Conservation (phyloP, 768 basidiomycete species). For the Lactarius hengduanensis region DNA sequence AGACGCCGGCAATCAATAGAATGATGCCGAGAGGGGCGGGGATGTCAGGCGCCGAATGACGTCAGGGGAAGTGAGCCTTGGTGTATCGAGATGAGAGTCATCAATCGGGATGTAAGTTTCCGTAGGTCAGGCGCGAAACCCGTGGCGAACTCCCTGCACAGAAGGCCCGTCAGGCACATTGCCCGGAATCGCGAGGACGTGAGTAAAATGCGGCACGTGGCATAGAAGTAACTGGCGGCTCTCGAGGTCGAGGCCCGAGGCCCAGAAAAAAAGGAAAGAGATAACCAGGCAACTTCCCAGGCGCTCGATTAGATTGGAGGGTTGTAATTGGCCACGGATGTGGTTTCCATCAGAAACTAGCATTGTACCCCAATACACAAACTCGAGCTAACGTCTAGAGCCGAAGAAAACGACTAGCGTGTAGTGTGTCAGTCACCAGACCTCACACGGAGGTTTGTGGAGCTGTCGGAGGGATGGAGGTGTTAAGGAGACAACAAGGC, state of each 20-base stretch:
- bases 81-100: constrained; percentile 18
- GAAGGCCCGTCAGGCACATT: constrained; percentile 12
- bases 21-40: not conserved
- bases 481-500: not conserved
- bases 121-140: constrained; percentile 18
- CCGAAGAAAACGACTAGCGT: not conserved
- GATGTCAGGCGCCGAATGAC: constrained; percentile 10
- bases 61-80: constrained; percentile 15
- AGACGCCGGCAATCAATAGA: constrained; percentile 5
- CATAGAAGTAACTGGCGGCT: constrained; percentile 11
- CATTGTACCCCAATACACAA: not conserved
- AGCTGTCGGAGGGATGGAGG: constrained; percentile 14
- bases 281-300: not conserved
- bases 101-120: constrained; percentile 26
- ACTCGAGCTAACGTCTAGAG: not conserved
- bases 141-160: not conserved
- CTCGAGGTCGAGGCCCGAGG: constrained; percentile 13
- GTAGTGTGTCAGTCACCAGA: too few relatives aligned
- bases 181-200: not conserved
- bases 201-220: constrained; percentile 11
- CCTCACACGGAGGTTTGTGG: not conserved
- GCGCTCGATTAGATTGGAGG: constrained; percentile 22
- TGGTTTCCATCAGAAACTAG: constrained; percentile 22
- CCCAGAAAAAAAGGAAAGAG: constrained; percentile 6
- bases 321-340: constrained; percentile 22